These are phyloP conservation scores for Termitomyces sp. DNA, from an alignment of 768 basidiomycete species.

Conservation along the genomic window DNA sequence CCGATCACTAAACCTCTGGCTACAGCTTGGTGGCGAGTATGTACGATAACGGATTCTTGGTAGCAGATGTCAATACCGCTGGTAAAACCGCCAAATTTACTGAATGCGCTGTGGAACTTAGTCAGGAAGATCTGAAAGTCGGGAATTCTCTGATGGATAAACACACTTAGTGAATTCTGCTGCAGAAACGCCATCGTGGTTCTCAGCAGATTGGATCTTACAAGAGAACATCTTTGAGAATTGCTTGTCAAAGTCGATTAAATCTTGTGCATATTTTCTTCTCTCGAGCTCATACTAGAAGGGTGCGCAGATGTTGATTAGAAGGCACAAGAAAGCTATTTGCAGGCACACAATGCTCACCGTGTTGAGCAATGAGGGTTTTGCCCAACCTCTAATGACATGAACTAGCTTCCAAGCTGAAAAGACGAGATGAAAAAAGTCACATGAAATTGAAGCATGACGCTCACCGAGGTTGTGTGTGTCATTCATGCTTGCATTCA, in stretches of 20 bases:
- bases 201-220: conserved; percentile 36
- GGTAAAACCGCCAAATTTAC: conserved; percentile 48
- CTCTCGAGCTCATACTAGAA: conserved; percentile 64
- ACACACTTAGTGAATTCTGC: conserved; percentile 43
- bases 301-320: neutral
- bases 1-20: conserved; percentile 42
- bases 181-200: conserved; percentile 42
- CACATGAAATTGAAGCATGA: neutral
- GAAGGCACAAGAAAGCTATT: neutral
- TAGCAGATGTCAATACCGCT: conserved; percentile 54
- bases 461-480: conserved; percentile 58
- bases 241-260: conserved; percentile 66
- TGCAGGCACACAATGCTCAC: conserved; percentile 23
- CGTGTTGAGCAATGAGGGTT: conserved; percentile 41
- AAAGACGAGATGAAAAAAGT: neutral
- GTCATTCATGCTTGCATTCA: conserved; percentile 77
- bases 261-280: conserved; percentile 60
- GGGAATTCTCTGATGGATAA: neutral
- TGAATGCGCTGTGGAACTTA: conserved; percentile 35
- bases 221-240: conserved; percentile 64
- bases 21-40: conserved; percentile 26
- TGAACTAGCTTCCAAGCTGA: conserved; percentile 57
- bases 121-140: neutral
- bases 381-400: conserved; percentile 50
- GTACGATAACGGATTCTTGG: conserved; percentile 37